Evolutionary conservation across 371 early-diverging fungal species (phyloP).

Genomic region (Chytridium lagenaria): DNA sequence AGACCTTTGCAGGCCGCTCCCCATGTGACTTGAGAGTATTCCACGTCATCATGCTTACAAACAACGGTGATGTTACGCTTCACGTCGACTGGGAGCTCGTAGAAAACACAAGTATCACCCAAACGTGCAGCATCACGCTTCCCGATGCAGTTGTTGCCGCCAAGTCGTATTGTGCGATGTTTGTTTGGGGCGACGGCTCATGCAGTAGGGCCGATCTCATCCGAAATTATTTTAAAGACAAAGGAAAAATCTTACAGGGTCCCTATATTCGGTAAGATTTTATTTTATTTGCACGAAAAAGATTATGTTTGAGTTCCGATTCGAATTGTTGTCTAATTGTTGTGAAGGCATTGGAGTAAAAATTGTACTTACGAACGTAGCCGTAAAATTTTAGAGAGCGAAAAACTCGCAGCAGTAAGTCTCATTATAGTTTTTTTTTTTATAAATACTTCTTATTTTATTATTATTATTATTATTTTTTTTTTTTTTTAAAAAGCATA

Average conservation of each 20-base stretch:
- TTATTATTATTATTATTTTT: too few species aligned
- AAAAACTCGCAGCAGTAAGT: slow-evolving; percentile 42
- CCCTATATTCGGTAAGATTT: slow-evolving; percentile 42
- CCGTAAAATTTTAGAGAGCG: slow-evolving; percentile 45
- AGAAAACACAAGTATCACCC: slow-evolving; percentile 9
- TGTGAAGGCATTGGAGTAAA: slow-evolving; percentile 49
- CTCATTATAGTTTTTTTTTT: neutral
- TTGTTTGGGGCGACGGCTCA: slow-evolving; percentile 46
- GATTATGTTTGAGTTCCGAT: neutral
- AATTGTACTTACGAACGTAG: slow-evolving; percentile 47
- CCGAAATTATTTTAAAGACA: slow-evolving; percentile 41
- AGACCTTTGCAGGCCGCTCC: slow-evolving; percentile 45
- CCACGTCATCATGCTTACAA: slow-evolving; percentile 47
- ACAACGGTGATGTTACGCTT: slow-evolving; percentile 57
- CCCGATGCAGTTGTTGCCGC: slow-evolving; percentile 46
- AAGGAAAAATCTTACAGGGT: slow-evolving; percentile 48
- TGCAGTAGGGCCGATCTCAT: slow-evolving; percentile 41
- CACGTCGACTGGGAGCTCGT: slow-evolving; percentile 38
- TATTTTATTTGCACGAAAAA: too few species aligned
- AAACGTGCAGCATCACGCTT: slow-evolving; percentile 39
- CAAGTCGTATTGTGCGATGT: slow-evolving; percentile 41
- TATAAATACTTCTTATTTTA: neutral
- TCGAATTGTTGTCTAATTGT: neutral
- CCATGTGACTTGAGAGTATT: slow-evolving; percentile 52
- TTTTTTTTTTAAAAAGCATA: too few species aligned